A percentile compares a stretch with the other conserved stretches of the same genome.
phyloP scores from a whole-genome alignment of 1,284 basidiomycete species.

The Leccinum ponderosum region DNA sequence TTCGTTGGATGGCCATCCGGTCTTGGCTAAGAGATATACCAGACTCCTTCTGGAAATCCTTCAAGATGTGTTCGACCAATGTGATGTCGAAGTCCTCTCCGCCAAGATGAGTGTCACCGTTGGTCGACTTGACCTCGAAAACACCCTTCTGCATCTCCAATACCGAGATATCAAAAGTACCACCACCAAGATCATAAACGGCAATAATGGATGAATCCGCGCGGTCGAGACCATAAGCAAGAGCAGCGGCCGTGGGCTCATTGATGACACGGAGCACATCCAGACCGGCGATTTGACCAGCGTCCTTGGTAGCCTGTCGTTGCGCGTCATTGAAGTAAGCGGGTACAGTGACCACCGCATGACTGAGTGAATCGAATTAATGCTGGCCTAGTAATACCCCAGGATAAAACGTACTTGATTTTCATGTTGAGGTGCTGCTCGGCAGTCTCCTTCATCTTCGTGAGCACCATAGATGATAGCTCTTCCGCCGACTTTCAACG shows the following conservation, averaged over 20 bases:
- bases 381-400: too few relatives aligned
- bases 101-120: conserved; percentile 98
- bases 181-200: conserved; percentile 95
- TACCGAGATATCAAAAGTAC: conserved; percentile 98
- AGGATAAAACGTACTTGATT: conserved; percentile 70
- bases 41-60: conserved; percentile 93
- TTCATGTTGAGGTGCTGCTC: conserved; percentile 91
- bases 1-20: conserved; percentile 98
- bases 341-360: conserved; percentile 91
- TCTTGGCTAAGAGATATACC: conserved; percentile 84
- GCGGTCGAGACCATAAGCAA: conserved; percentile 94
- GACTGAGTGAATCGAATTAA: conserved; percentile 41
- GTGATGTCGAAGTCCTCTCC: conserved; percentile 98
- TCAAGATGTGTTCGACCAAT: conserved; percentile 85
- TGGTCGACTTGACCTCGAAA: conserved; percentile 99
- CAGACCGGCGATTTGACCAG: conserved; percentile 95
- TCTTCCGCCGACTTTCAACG: conserved; percentile 70
- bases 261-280: conserved; percentile 99
- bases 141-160: conserved; percentile 99
- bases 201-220: conserved; percentile 86
- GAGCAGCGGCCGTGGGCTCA: conserved; percentile 96
- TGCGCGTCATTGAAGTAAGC: conserved; percentile 99
- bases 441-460: conserved; percentile 96
- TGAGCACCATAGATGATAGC: conserved; percentile 83
- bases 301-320: conserved; percentile 97